phyloP scores from a whole-genome alignment of 2,329 filamentous ascomycete species.

The Zasmidium citrigriseum region DNA sequence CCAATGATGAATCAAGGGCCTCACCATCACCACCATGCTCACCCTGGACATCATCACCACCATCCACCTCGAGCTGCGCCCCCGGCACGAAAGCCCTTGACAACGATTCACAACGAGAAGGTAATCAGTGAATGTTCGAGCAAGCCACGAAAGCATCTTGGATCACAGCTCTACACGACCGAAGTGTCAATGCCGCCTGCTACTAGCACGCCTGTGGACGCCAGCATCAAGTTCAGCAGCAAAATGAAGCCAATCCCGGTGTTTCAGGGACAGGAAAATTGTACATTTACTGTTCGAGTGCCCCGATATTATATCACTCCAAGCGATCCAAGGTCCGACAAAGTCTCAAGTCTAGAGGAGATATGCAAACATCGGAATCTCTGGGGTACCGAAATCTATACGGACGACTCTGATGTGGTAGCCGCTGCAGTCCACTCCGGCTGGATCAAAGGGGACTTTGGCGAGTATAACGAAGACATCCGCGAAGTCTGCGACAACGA shows the following conservation, averaged over 20 bases:
- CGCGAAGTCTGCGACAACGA: constrained; percentile 36
- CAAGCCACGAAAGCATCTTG: constrained; percentile 75
- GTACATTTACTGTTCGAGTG: constrained; percentile 85
- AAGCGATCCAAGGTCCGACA: constrained; percentile 16
- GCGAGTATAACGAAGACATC: constrained; percentile 50
- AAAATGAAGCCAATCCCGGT: constrained; percentile 73
- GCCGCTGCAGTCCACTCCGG: constrained; percentile 91
- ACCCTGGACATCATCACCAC: constrained; percentile 39
- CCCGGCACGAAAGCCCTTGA: constrained; percentile 59
- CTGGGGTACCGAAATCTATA: constrained; percentile 94
- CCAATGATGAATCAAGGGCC: constrained; percentile 20
- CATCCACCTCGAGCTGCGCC: constrained; percentile 36
- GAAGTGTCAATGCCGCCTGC: constrained; percentile 53
- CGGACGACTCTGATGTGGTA: constrained; percentile 90
- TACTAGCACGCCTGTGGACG: constrained; percentile 42
- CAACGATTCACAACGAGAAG: constrained; percentile 66
- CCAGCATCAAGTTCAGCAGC: constrained; percentile 59
- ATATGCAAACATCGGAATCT: constrained; percentile 78
- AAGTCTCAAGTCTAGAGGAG: constrained; percentile 69
- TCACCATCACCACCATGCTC: constrained; percentile 39
- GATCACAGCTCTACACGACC: constrained; percentile 79
- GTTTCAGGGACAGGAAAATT: constrained; percentile 79
- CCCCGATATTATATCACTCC: constrained; percentile 69
- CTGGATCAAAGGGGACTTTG: constrained; percentile 88
- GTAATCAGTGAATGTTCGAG: constrained; percentile 72